Base-by-base conservation (phyloP, 148 eudicot species). In the Spergularia bocconei region DNA sequence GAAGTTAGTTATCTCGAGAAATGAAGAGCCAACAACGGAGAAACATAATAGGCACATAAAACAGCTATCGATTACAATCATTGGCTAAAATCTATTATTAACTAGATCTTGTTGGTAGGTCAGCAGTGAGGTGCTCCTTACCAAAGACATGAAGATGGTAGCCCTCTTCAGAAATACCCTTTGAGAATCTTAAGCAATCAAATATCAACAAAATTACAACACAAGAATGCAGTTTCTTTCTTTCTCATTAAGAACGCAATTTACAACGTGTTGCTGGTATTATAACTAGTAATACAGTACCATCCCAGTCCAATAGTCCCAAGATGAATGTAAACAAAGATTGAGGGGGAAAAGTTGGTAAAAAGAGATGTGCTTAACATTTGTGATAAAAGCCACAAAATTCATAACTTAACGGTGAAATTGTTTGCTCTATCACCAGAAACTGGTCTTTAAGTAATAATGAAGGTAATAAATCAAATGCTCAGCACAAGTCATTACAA, bases 381-480 rank as follows among this genome's bases (percentile, higher is more conserved):
- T n/a, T 75, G 70, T 13, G 41, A n/a, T 38, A 12, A 69, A 75
- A 50, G 8, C 36, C 41, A 66, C 52, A 71, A 15, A 56, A 75
- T 9, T 7, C 56, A 12, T 10, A 60, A 47, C 5, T n/a, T 51
- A 58, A 13, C 11, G 61, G 51, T 57, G 55, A 41, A 69, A 23
- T 25, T 36, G 69, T 69, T 44, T 19, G 60, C 13, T n/a, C 38
- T 29, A 53, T 48, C 60, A 57, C 19, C 36, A 75, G 21, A 68
- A 6, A 57, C 52, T 44, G 23, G 62, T n/a, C 63, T 23, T 16
- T 23, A 11, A 2, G 11, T 25, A n/a, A 29, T 23, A 57, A 50
- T 21, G n/a, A 44, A 25, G 50, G 63, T 9, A 39, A 14, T 15
- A 29, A 69, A 33, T 55, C 33, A 69, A 55, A 36, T 13, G 25